Base-by-base conservation (phyloP, 2,329 filamentous ascomycete genomes). In the Aspergillus udagawae region DNA sequence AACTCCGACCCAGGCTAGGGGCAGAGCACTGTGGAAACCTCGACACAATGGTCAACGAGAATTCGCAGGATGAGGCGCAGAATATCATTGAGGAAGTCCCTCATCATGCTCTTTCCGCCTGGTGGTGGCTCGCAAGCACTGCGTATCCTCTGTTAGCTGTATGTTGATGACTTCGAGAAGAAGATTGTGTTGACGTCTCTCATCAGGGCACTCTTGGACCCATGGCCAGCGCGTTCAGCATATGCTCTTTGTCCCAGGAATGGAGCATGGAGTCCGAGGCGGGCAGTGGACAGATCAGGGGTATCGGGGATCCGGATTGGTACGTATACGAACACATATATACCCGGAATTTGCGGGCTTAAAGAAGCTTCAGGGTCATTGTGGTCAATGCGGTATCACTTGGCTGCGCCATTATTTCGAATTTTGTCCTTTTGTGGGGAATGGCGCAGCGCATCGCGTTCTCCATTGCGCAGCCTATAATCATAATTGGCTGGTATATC, bases 101-200 rank as follows among this genome's bases (percentile, higher is more conserved):
- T 28, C 54, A 60, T 10, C 51, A 55, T 38, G 54, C 71, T 7
- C 62, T 70, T 23, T 65, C 70, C n/a, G 67, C 68, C 8, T 61
- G 78, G 55, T 86, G 83, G 82, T 86, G 83, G 83, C 82, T 86
- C 65, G 82, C 83, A 2, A 83, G 80, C 21, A 86, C 83, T 8
- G 82, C 79, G 32, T 82, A 80, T 63, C 84, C 84, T 14, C 72
- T 86, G 3, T 73, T 85, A 38, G 83, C 83, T 21, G 72, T 73
- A 63, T 41, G 70, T 58, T 8, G n/a, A 76, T 75, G 21, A 20
- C 50, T 42, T 25, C 7, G 9, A 10, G 49, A 50, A 14, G 8
- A 4, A 5, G 47, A 41, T 23, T 54, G 56, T 23, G 60, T 55
- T 51, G 14, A 54, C 49, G 17, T 47, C 53, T 25, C 14, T 3